phyloP scores from a whole-genome alignment of 768 basidiomycete species.

The Daedalea quercina region DNA sequence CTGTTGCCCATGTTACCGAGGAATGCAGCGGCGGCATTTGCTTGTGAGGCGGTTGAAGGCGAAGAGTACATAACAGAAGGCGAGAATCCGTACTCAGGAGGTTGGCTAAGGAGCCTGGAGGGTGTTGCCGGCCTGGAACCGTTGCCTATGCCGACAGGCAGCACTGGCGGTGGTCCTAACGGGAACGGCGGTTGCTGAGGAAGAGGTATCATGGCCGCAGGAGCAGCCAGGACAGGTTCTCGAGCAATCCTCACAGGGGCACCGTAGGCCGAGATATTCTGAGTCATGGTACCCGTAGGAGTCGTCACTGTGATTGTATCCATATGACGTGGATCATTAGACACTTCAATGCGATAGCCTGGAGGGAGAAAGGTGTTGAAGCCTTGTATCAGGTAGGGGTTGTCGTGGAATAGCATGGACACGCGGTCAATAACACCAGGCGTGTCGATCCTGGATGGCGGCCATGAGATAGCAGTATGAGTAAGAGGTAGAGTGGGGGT shows the following conservation, averaged over 20 bases:
- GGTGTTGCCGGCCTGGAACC: conserved; percentile 47
- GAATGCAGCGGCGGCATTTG: conserved; percentile 44
- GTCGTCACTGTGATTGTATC: conserved; percentile 80
- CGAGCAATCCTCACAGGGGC: conserved; percentile 22
- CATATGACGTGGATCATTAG: conserved; percentile 60
- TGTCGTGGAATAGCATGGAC: conserved; percentile 86
- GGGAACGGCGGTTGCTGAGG: conserved; percentile 15
- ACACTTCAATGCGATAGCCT: conserved; percentile 90
- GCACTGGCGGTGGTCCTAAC: conserved; percentile 17
- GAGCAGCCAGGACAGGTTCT: conserved; percentile 20
- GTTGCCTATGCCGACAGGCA: conserved; percentile 29
- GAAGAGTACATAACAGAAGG: conserved; percentile 1
- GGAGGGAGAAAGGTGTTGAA: conserved; percentile 97
- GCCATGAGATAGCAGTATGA: neutral
- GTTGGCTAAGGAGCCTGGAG: conserved; percentile 5
- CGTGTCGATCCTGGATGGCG: conserved; percentile 78
- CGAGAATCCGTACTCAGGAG: neutral
- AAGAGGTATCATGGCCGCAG: conserved; percentile 13
- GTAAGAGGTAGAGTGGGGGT: neutral
- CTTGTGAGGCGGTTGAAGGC: conserved; percentile 1
- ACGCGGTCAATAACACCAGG: conserved; percentile 96
- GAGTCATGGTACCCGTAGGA: conserved; percentile 64
- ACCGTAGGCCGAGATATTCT: conserved; percentile 43
- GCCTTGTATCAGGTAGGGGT: conserved; percentile 86
- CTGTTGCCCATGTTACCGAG: conserved; percentile 47